Evolutionary conservation across 148 eudicot species (phyloP), one percentile per base, ranked within the genome.

Genomic region (Amaranthus cruentus): DNA sequence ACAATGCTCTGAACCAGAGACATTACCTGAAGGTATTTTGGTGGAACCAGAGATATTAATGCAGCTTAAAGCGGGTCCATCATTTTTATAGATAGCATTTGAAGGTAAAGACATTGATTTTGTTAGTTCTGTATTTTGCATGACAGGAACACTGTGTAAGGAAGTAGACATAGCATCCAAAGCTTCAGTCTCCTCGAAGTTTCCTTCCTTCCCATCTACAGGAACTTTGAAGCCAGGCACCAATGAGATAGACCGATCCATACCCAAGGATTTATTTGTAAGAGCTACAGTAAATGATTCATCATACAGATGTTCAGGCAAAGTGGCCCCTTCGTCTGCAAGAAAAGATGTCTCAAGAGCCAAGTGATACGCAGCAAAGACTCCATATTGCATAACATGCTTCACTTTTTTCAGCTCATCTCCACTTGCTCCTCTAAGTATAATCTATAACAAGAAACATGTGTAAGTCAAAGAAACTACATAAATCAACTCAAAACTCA

Each of bases 321-420:
- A 77, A 47, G 96, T 80, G 62, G 99, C 99, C 78, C 99, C 96
- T 86, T 95, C 99, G 78, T 95, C 99, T 49, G 99, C 99, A 69
- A 95, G 96, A 85, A 95, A 95, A 77, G 99, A 95, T 51, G 97
- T 95, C 85, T 95, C 99, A 74, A 95, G 76, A 78, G 93, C 97
- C 82, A 95, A 84, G 82, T 95, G 97, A 85, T 95, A 92, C 67
- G 99, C 99, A 44, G 99, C 99, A 82, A 95, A 95, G 68, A 92
- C 83, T 71, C 92, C 96, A 84, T 95, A 95, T 68, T 95, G 99
- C 43, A 95, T 82, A 62, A 91, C 97, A 82, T 89, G 96, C 84
- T 95, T 95, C 81, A 95, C 89, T 83, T 88, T 95, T 88, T 95
- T 95, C 83, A 95, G 85, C 69, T 90, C 99, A 84, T 95, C 96